Evolutionary conservation across 163 green algal species (phyloP), one percentile per base, ranked within the genome.

Genomic region (Scenedesmus sp.): DNA sequence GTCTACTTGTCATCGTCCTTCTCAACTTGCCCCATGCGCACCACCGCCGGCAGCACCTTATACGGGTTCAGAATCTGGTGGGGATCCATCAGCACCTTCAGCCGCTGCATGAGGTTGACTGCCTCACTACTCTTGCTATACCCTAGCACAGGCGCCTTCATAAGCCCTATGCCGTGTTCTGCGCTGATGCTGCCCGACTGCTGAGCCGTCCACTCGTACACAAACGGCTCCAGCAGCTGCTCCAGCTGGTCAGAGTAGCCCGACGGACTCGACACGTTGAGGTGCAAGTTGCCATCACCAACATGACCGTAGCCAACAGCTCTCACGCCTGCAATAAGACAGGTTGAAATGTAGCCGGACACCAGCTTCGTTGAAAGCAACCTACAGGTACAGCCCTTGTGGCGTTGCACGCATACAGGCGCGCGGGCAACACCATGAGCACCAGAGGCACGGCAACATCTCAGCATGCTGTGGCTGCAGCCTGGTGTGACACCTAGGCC

Each of bases 271-370:
- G 97, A 98, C 13, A 99, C 91, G 91, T 99, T 99, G 68, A 99
- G 97, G 93, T 99, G 98, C 53, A 99, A 93, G 93, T 99, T 99
- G 83, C 97, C 97, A 87, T 99, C 98, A 12, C 97, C 98, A 26
- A 99, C 92, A 92, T 99, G 98, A 0, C 98, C 98, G 83, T 98
- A 99, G 18, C 96, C 97, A 0, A 95, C 90, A 13, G 93, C 93
- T 18, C 30, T 53, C 7, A 94, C 88, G 0, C 86, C 87, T 76
- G 30, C 65, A 40, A 30, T 37, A n/a, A n/a, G n/a, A n/a, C n/a
- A n/a, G n/a, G n/a, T n/a, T n/a, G n/a, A n/a, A n/a, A n/a, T n/a
- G n/a, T n/a, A n/a, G n/a, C n/a, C n/a, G n/a, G n/a, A n/a, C 51
- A 61, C 51, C 51, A 61, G 51, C 51, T 24, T n/a, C n/a, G n/a